phyloP scores from a whole-genome alignment of 106 monocot genomes.

The Dendrobium officinale region DNA sequence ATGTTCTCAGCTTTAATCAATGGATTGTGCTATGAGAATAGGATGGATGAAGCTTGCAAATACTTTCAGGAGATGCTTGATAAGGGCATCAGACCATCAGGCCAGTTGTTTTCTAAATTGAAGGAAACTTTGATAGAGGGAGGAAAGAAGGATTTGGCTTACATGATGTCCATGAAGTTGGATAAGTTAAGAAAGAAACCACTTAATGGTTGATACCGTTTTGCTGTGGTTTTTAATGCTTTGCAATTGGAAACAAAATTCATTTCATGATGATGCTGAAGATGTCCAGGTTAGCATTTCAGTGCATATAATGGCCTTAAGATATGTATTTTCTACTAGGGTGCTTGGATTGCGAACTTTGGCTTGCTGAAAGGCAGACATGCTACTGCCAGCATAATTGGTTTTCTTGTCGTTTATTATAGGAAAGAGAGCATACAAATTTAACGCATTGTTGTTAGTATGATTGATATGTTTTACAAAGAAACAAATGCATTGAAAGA shows the following conservation, averaged over 20 bases:
- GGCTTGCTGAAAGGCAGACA: too few species aligned
- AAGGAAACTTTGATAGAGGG: slow-evolving; percentile 54
- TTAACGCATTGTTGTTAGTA: too few species aligned
- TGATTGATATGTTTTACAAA: too few species aligned
- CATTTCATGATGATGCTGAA: not conserved
- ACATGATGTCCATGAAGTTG: slow-evolving; percentile 42
- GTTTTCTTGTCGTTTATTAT: too few species aligned
- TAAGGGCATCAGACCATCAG: slow-evolving; percentile 78
- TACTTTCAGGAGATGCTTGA: slow-evolving; percentile 86
- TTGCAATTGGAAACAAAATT: not conserved
- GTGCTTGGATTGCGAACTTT: too few species aligned
- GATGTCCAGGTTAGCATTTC: too few species aligned
- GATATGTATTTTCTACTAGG: too few species aligned
- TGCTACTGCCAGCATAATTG: too few species aligned
- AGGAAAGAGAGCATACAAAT: too few species aligned
- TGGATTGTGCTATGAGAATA: slow-evolving; percentile 53
- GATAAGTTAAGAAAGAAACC: slow-evolving; percentile 49
- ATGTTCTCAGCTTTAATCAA: slow-evolving; percentile 80
- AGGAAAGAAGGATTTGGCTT: slow-evolving; percentile 60
- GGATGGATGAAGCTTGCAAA: slow-evolving; percentile 69
- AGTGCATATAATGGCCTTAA: too few species aligned
- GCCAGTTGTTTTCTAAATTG: slow-evolving; percentile 53
- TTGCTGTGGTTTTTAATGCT: not conserved
- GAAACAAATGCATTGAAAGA: too few species aligned
- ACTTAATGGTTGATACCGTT: slow-evolving; percentile 3